These are phyloP conservation scores for Malus orientalis DNA, from an alignment of 306 rosid genomes.

Conservation along the genomic window DNA sequence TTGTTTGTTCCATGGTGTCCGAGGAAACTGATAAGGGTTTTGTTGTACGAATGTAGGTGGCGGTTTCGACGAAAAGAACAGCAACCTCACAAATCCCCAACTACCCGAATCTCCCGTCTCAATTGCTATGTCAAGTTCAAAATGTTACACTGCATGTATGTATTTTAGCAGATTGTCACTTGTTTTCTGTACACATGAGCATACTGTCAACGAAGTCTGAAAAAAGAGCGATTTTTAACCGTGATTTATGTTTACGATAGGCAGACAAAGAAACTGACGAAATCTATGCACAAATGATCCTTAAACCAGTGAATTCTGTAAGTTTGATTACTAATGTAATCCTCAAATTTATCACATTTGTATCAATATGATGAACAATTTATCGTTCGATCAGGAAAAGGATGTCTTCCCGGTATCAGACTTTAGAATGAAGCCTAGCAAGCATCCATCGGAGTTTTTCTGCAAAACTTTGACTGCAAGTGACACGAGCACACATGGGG, in stretches of 20 bases:
- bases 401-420: slow-evolving; percentile 84
- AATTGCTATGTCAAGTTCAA: slow-evolving; percentile 85
- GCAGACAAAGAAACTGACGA: slow-evolving; percentile 96
- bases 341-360: not conserved
- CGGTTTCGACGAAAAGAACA: slow-evolving; percentile 80
- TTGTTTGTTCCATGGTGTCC: not conserved
- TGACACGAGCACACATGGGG: slow-evolving; percentile 94
- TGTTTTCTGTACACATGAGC: not conserved
- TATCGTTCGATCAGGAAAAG: slow-evolving; percentile 48
- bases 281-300: slow-evolving; percentile 94
- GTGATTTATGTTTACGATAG: slow-evolving; percentile 31
- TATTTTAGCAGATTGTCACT: not conserved
- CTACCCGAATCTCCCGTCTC: slow-evolving; percentile 81
- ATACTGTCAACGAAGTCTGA: not conserved
- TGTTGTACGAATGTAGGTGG: slow-evolving; percentile 50
- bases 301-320: slow-evolving; percentile 86
- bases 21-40: slow-evolving; percentile 7
- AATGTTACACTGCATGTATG: slow-evolving; percentile 80
- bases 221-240: not conserved
- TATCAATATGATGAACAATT: not conserved
- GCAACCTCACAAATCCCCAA: slow-evolving; percentile 96
- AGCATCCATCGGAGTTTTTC: slow-evolving; percentile 90
- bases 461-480: slow-evolving; percentile 96
- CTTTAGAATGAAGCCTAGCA: slow-evolving; percentile 68
- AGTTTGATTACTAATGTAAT: slow-evolving; percentile 22